Evolutionary conservation across 2,329 filamentous ascomycete species (phyloP).

Genomic region (Epichloe gansuensis): DNA sequence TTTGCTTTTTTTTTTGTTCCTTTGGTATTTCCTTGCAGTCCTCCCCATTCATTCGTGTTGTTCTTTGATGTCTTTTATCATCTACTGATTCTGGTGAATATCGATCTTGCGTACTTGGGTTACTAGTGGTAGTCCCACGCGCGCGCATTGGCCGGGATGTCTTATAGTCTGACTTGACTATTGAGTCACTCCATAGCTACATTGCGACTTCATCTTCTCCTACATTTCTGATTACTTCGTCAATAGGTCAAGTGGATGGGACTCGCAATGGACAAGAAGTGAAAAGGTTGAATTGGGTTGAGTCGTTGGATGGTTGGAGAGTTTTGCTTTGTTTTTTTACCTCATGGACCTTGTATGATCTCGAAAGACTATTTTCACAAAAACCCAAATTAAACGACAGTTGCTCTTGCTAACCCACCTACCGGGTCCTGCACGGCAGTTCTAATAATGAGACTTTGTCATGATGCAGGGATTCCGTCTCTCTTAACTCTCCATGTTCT

Average conservation of each 20-base stretch:
- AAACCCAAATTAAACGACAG: background rate
- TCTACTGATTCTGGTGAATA: background rate
- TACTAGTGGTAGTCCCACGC: background rate
- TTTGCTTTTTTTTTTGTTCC: slow-evolving; percentile 8
- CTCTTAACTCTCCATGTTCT: no score
- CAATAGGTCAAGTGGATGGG: background rate
- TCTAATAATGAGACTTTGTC: no score
- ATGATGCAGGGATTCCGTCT: no score
- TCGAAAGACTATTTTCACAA: background rate
- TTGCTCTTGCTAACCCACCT: slow-evolving; percentile 1
- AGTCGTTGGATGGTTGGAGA: slow-evolving; percentile 1
- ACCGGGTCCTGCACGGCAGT: background rate
- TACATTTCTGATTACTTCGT: slow-evolving; percentile 1
- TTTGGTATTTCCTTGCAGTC: slow-evolving; percentile 8
- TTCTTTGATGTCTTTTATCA: slow-evolving; percentile 1
- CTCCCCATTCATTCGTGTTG: slow-evolving; percentile 4
- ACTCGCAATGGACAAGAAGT: no score
- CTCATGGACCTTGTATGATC: slow-evolving; percentile 9
- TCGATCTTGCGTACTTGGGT: background rate
- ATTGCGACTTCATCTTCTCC: background rate
- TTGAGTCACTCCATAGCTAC: background rate
- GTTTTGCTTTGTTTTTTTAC: background rate
- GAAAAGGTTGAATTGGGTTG: background rate
- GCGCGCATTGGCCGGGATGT: background rate
- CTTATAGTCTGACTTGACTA: background rate